Base-by-base conservation (phyloP, 2,329 filamentous ascomycete species). In the Hymenoscyphus occultus region DNA sequence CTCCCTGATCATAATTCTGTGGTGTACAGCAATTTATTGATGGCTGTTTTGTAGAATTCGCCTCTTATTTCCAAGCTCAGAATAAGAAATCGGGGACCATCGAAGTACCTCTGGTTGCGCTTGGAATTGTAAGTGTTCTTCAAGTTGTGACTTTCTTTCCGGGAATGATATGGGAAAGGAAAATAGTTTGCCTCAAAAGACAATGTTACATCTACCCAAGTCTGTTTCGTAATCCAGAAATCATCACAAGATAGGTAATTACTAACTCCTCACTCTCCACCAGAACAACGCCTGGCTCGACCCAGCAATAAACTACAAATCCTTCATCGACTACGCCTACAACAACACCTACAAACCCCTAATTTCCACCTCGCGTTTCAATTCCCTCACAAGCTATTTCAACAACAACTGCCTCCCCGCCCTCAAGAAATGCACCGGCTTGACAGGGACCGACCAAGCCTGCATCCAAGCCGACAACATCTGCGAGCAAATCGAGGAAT, bases 391-490 rank as follows among this genome's bases (percentile, higher is more conserved):
- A 3, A 70, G 71, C 7, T 74, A 71, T 39, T 80, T 78, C 68
- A 74, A 76, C 22, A 67, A 63, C 4, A 65, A 71, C 13, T 81
- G 79, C 67, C 68, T 76, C 0, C 79, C 80, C 3, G 74, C 75
- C 0, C 63, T 82, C 1, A 56, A 79, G 32, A 64, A 75, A 59
- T 83, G 81, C 69, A 69, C 71, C 5, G 61, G 66, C 6, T 65
- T 65, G 2, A 74, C 93, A 0, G 94, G 94, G 5, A 97, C 90
- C 12, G 97, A 83, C 39, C 85, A 85, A 58, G 81, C 82, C 81
- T 98, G 94, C n/a, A 93, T 90, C 71, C 89, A 88, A 54, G 78
- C 76, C 45, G 85, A 86, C 90, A 71, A 69, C 31, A 71, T 72
- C 28, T 82, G 80, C 69, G 71, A 16, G 80, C 79, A 67, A 67